A percentile compares a stretch with the other conserved stretches of the same genome.
Evolutionary conservation across 352 stramenopile species (phyloP).

Genomic region (Globisporangium viniferum): DNA sequence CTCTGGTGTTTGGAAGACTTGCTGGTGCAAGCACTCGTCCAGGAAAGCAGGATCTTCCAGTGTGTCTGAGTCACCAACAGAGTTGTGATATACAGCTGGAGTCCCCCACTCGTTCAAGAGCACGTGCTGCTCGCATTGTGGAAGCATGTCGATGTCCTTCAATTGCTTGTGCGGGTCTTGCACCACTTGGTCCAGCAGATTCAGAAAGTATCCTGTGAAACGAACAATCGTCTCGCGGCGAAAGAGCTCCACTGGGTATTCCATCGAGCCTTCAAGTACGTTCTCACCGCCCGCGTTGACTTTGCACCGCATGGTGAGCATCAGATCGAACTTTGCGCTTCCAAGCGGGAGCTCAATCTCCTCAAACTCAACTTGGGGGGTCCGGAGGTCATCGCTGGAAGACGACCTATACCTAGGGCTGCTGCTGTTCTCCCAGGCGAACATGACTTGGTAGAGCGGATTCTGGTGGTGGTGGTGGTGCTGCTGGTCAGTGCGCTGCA

Average conservation of each 20-base stretch:
- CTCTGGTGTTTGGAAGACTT: neutral
- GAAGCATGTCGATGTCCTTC: neutral
- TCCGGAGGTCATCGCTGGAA: neutral
- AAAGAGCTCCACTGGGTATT: conserved; percentile 39
- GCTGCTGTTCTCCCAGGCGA: conserved; percentile 38
- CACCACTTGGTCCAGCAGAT: neutral
- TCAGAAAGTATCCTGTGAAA: neutral
- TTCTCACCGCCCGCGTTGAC: neutral
- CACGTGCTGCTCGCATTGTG: neutral
- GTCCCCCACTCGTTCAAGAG: neutral
- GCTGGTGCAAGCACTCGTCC: neutral
- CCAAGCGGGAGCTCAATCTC: conserved; percentile 31
- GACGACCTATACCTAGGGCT: neutral
- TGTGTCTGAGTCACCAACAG: neutral
- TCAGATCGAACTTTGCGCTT: conserved; percentile 61
- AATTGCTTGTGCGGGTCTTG: neutral
- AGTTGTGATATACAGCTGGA: neutral
- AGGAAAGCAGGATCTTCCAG: neutral
- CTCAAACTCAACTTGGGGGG: neutral
- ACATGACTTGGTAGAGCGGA: conserved; percentile 54
- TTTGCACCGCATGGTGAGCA: conserved; percentile 46
- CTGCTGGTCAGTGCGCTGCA: conserved; percentile 10
- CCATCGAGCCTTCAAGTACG: conserved; percentile 45
- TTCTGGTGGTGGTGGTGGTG: conserved; percentile 2
- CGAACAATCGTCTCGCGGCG: conserved; percentile 21